Evolutionary conservation across 371 early-diverging fungal genomes (phyloP).

Genomic region (Mucor saturninus): DNA sequence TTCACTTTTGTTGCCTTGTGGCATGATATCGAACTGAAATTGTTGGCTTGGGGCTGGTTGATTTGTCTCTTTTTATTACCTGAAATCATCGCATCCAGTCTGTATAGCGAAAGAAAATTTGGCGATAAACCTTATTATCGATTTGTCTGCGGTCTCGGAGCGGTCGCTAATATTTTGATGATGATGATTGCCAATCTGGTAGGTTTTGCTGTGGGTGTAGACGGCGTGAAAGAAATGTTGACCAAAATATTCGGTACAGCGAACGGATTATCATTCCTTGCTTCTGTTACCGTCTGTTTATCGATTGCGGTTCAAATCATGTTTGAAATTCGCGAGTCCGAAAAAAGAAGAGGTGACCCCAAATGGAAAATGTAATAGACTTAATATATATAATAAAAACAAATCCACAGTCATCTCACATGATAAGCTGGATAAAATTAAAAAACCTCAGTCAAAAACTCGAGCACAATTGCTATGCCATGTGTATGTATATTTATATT

Average conservation of each 20-base stretch:
- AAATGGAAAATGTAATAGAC: slow-evolving; percentile 44
- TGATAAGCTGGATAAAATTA: no score
- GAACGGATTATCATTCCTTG: slow-evolving; percentile 55
- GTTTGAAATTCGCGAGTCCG: slow-evolving; percentile 83
- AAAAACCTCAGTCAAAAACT: no score
- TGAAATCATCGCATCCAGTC: slow-evolving; percentile 69
- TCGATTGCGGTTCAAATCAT: slow-evolving; percentile 80
- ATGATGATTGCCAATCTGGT: slow-evolving; percentile 96
- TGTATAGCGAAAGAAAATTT: slow-evolving; percentile 67
- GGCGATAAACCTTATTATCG: slow-evolving; percentile 74
- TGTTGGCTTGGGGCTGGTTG: slow-evolving; percentile 94
- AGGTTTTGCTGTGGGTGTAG: slow-evolving; percentile 90
- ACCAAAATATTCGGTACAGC: slow-evolving; percentile 46
- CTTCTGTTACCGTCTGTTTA: slow-evolving; percentile 56
- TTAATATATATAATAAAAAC: not conserved
- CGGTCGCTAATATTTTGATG: slow-evolving; percentile 82
- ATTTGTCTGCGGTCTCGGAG: slow-evolving; percentile 83
- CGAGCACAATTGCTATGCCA: not conserved
- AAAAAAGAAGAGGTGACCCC: slow-evolving; percentile 61
- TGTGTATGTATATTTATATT: no score
- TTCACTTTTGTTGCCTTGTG: slow-evolving; percentile 96
- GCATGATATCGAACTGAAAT: slow-evolving; percentile 88
- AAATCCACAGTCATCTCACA: not conserved
- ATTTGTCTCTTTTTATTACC: slow-evolving; percentile 86
- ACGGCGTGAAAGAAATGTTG: slow-evolving; percentile 77